Evolutionary conservation across 768 basidiomycete genomes (phyloP), one percentile per base, ranked within the genome.

Genomic region (Xerocomellus chrysenteron): DNA sequence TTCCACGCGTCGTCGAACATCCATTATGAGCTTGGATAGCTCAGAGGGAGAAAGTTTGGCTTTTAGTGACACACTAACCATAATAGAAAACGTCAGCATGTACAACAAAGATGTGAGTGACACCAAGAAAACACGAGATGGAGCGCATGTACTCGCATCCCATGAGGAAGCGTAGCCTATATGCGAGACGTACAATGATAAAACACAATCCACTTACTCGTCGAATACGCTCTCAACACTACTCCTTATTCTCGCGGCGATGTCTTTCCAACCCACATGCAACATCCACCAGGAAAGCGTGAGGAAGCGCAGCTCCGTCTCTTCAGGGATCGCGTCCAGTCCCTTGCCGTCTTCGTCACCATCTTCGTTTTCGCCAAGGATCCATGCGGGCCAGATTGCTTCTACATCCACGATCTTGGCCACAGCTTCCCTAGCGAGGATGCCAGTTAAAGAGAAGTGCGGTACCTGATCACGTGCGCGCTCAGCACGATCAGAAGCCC

Each of bases 201-300:
- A 54, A 54, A 14, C 13, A 21, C 12, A 4, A 70, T 28, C 11
- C 14, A 75, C 90, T 61, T 57, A 95, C 94, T 84, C 83, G 51
- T 91, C 87, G 55, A 97, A 91, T 0, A 90, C 91, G 55, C 87
- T 87, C 64, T 92, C 87, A 0, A 94, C 92, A 0, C 82, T 88
- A 35, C 80, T 73, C 61, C 86, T 74, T 0, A 94, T 89, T 39
- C 90, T 76, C 60, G 85, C 84, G 0, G 82, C 85, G 0, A 98
- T 80, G 55, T 88, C 87, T 62, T 87, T 90, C 94, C 94, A 96
- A 0, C 95, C 94, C 4, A 93, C 88, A 66, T 97, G 87, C 53
- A 96, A 65, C 11, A 96, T 76, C 93, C 94, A 96, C 93, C 94
- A 98, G 39, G 86, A 90, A 63, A 95, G 81, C 0, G 90, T 92